Base-by-base conservation (phyloP, 768 basidiomycete species). In the Hysterangium stoloniferum region DNA sequence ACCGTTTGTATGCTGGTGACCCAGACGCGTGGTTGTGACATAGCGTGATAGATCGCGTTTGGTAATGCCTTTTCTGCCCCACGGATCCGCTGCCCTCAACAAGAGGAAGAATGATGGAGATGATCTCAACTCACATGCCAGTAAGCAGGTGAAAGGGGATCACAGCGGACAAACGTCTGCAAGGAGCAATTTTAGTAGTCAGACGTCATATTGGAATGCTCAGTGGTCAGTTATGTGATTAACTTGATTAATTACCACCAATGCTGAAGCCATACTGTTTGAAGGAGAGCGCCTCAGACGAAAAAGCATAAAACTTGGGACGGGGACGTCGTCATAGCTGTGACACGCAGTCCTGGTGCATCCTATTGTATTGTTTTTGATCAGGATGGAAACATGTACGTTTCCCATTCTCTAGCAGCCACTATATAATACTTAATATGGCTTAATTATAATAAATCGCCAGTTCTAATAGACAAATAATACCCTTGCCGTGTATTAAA, bases 251-350 rank as follows among this genome's bases (percentile, higher is more conserved):
- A n/a, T 32, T 15, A 13, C 3, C 12, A 33, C n/a, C n/a, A 17
- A n/a, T 33, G 29, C 29, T 45, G 6, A 22, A 27, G 44, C 32
- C 43, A 47, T 56, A 36, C 19, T 12, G 38, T 42, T 33, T 22
- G 4, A 50, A 88, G 89, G 87, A 76, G 89, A 32, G 86, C 82
- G 58, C 77, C 74, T 37, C 78, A 82, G 59, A 69, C 72, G 33
- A 86, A 74, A 69, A 92, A 92, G 65, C 77, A 89, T 57, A 86
- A 86, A 61, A 86, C 82, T 0, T 93, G 92, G 90, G 89, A 92
- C 51, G 88, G 83, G 2, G 87, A 83, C 54, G 80, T 74, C 6
- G 84, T 75, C 63, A 69, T 85, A 28, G 49, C 38, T 17, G 41
- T 40, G 7, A 51, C 49, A 1, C 36, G 38, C 29, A 27, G 37